Evolutionary conservation across 768 basidiomycete species (phyloP), one percentile per base, ranked within the genome.

Genomic region (Peribolospora kevripleyi): DNA sequence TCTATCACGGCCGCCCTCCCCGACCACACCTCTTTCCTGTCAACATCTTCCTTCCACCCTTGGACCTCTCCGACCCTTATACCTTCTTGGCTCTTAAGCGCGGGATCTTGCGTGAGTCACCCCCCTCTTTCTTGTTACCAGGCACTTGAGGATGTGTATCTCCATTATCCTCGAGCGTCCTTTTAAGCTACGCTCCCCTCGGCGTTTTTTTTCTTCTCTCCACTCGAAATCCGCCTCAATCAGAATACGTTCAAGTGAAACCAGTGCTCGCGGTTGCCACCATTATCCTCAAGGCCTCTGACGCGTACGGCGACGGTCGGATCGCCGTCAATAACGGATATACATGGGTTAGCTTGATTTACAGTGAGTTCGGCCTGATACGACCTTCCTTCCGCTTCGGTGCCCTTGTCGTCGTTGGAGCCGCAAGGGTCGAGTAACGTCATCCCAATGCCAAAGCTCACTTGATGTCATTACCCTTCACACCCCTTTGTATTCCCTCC

Each of bases 171-270:
- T 10, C 6, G 3, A 5, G 46, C 13, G 38, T 4, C 48, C 5
- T 11, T 41, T n/a, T 52, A 41, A 39, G 10, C 48, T 39, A 46
- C 39, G 36, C 38, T 36, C 13, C 41, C 40, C 3, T 46, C 46
- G 46, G n/a, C 8, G 7, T 43, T 52, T 9, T 8, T 53, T 2
- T n/a, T 0, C 36, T 1, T 45, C 40, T 52, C 43, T 58, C n/a
- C 42, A 38, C 60, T 57, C 7, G 11, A 43, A 38, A 25, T 25
- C 41, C n/a, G 6, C 49, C 50, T 37, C 46, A 54, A 25, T 25
- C 62, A 97, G 91, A 97, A 73, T 97, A 98, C 66, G 91, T 95
- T 1, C 87, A 95, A 67, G 73, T 97, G 55, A 98, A 98, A 64
- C 93, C 93, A 0, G 65, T 91, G 0, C 72, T 98, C 0, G 90